These are phyloP conservation scores for Ascoidea asiatica DNA, from an alignment of 805 yeast species.

Conservation along the genomic window DNA sequence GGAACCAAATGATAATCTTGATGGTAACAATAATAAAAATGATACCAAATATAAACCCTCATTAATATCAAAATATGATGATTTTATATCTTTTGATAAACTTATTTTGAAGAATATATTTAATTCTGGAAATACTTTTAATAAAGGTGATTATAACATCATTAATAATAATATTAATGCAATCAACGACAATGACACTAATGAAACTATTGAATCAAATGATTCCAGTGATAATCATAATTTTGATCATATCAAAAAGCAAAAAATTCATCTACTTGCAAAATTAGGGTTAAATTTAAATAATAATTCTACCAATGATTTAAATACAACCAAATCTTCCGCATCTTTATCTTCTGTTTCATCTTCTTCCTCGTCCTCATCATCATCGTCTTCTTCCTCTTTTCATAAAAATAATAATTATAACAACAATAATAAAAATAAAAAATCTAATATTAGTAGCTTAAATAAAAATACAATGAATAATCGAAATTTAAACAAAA, in stretches of 20 bases:
- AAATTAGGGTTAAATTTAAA: no score
- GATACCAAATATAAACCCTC: constrained; percentile 9
- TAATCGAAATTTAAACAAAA: constrained; percentile 2
- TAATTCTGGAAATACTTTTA: constrained; percentile 27
- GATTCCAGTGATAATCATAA: background rate
- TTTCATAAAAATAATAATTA: no score
- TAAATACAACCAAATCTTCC: no score
- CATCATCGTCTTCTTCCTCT: no score
- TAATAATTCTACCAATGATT: no score
- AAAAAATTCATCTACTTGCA: no score
- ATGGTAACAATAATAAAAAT: constrained; percentile 5
- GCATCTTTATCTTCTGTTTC: no score
- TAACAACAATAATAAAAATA: background rate
- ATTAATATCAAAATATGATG: background rate
- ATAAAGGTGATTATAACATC: background rate
- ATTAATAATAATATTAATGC: background rate
- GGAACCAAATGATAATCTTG: constrained; percentile 13
- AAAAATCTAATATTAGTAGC: background rate
- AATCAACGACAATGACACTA: background rate
- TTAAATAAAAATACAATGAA: constrained; percentile 10
- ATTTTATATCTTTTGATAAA: constrained; percentile 31
- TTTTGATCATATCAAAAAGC: no score
- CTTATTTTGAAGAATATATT: constrained; percentile 38
- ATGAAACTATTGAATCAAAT: constrained; percentile 12
- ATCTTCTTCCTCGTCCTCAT: no score